Base-by-base conservation (phyloP, 257 asterid genomes). In the Fraxinus pennsylvanica region DNA sequence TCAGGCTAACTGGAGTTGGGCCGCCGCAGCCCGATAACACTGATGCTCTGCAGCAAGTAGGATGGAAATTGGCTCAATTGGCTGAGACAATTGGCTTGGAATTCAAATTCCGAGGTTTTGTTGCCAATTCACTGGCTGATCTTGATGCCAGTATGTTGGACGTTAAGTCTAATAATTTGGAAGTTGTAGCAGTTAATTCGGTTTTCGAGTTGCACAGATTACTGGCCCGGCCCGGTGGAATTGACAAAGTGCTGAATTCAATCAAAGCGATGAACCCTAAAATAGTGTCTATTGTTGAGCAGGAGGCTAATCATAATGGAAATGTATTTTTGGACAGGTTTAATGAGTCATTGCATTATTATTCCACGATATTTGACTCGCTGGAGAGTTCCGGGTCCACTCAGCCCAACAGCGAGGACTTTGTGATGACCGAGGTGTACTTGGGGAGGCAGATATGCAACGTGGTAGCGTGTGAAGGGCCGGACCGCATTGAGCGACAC, bases 341-440 rank as follows among this genome's bases (percentile, higher is more conserved):
- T 52, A 92, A 92, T 17, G 98, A 94, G 63, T 89, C 98, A 1
- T 71, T 94, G 70, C 98, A 94, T 73, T 92, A 94, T 35, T 94
- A 94, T 78, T 94, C 97, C 5, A 89, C 98, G 3, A 89, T 94
- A 91, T 94, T 94, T 78, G 98, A 94, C 84, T 94, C 98, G 63
- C 76, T 94, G 68, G 97, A 94, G 88, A 84, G 91, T 68, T 80
- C 90, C 81, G 92, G 87, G 76, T 59, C 74, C 83, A 81, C 84
- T 71, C 92, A 83, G 82, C 76, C 86, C 25, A 80, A 79, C 80
- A 74, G 84, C 65, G 88, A 90, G 78, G 96, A 94, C 32, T 6
- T 88, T 81, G 81, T 84, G 81, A 94, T 94, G 98, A 88, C 96
- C 27, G 97, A 91, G 84, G 83, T 94, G n/a, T 91, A 94, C 54